Percentiles rank a stretch among this genome's conserved stretches.
Evolutionary conservation across 768 basidiomycete species (phyloP).

Genomic region (Neoboletus subvelutipes): DNA sequence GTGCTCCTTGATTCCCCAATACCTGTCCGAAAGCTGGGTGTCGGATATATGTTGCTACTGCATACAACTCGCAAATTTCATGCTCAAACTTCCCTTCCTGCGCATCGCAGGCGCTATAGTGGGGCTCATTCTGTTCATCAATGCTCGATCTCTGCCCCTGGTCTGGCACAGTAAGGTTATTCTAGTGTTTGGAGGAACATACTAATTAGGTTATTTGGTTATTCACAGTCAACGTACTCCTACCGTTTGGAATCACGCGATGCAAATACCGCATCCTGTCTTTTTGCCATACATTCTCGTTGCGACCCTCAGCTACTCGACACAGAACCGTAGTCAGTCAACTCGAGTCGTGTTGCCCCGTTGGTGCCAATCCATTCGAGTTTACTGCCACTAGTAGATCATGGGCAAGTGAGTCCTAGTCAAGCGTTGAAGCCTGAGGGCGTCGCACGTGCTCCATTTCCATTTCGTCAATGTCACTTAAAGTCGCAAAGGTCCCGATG

Average conservation of each 20-base stretch:
- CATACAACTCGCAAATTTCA: not conserved
- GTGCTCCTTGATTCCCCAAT: conserved; percentile 4
- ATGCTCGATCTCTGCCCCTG: not conserved
- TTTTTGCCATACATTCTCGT: not conserved
- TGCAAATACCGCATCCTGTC: not conserved
- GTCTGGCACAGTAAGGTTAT: not conserved
- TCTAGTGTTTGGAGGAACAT: not conserved
- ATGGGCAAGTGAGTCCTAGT: not conserved
- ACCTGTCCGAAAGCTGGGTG: conserved; percentile 1
- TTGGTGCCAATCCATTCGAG: not conserved
- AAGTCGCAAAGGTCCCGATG: conserved; percentile 13
- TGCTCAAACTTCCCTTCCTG: not conserved
- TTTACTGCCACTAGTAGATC: not conserved
- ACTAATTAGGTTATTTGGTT: not conserved
- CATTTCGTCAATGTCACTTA: conserved; percentile 2
- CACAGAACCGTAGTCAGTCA: not conserved
- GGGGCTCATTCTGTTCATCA: conserved; percentile 12
- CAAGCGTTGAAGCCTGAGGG: not conserved
- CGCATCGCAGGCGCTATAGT: not conserved
- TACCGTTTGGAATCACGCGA: not conserved
- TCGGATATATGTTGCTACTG: not conserved
- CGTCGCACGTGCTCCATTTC: not conserved
- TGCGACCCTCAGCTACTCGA: not conserved
- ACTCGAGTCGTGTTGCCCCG: not conserved
- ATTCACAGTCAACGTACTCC: not conserved